Evolutionary conservation across 495 filamentous ascomycete species (phyloP), one percentile per base, ranked within the genome.

Genomic region (Parachaetomium inaequale): DNA sequence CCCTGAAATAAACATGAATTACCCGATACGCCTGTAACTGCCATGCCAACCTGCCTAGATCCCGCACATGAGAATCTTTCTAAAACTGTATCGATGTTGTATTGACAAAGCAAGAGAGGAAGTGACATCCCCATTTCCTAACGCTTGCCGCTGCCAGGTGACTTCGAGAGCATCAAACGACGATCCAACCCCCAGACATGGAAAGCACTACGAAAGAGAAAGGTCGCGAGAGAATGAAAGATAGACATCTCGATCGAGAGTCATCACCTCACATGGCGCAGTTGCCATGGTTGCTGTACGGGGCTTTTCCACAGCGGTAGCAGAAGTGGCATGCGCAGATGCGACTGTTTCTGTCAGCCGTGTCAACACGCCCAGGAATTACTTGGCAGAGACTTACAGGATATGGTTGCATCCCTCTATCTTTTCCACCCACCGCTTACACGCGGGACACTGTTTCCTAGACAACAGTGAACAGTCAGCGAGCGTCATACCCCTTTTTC

Each of bases 251-350:
- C 8, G 12, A 40, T 17, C 14, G 14, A 5, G 36, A 15, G 17
- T 40, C 36, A 40, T 15, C 3, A 12, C 40, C 15, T 63, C 57
- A 64, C 57, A 64, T 62, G 4, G 29, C 57, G 19, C 63, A 65
- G 1, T 14, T 21, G 5, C 53, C 52, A 32, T 68, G 63, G 21
- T 55, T 57, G 7, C 28, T 53, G n/a, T 46, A 66, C 1, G 61
- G 64, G 4, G 50, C 45, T 49, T 53, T 49, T 8, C 64, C 68
- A 38, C 68, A 70, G n/a, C 59, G 55, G 28, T 70, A 70, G 26
- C 68, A 70, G 21, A 59, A 70, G 14, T 70, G 23, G 17, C 36
- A 58, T 4, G 64, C 68, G 29, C 68, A 70, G 11, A 49, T 8
- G 21, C 64, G 65, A 4, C 61, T 63, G 36, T 19, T 32, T 21